Evolutionary conservation across 257 asterid genomes (phyloP).

Genomic region (Cruciata laevipes): DNA sequence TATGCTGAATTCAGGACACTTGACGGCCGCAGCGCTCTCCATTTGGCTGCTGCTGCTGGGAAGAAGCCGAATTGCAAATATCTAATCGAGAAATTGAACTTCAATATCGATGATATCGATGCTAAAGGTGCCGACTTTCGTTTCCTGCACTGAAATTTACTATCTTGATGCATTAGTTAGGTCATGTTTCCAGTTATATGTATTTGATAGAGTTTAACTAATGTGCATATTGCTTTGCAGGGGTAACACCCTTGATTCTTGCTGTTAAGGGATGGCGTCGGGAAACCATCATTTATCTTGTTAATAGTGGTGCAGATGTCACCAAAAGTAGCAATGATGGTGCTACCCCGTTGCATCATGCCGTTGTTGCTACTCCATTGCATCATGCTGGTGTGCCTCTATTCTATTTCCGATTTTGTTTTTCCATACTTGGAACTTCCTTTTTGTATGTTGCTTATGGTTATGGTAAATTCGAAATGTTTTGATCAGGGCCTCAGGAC

Average conservation of each 20-base stretch:
- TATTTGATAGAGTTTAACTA: neutral
- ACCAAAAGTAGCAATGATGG: neutral
- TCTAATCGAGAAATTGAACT: constrained; percentile 13
- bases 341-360: neutral
- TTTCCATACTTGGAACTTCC: neutral
- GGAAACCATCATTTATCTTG: constrained; percentile 10
- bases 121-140: neutral
- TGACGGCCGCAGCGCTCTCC: constrained; percentile 18
- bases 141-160: neutral
- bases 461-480: too few relatives aligned
- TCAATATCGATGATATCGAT: constrained; percentile 12
- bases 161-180: neutral
- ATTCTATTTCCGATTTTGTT: neutral
- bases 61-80: constrained; percentile 14
- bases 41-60: constrained; percentile 18
- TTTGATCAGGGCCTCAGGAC: constrained; percentile 4
- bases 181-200: neutral
- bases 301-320: constrained; percentile 19
- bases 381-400: constrained; percentile 19
- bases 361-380: too few relatives aligned
- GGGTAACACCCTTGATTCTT: constrained; percentile 18
- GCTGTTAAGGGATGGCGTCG: constrained; percentile 9
- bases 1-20: neutral
- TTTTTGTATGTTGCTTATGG: neutral
- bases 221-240: neutral